phyloP scores from a whole-genome alignment of 1,284 basidiomycete species.

The Amylostereum areolatum region DNA sequence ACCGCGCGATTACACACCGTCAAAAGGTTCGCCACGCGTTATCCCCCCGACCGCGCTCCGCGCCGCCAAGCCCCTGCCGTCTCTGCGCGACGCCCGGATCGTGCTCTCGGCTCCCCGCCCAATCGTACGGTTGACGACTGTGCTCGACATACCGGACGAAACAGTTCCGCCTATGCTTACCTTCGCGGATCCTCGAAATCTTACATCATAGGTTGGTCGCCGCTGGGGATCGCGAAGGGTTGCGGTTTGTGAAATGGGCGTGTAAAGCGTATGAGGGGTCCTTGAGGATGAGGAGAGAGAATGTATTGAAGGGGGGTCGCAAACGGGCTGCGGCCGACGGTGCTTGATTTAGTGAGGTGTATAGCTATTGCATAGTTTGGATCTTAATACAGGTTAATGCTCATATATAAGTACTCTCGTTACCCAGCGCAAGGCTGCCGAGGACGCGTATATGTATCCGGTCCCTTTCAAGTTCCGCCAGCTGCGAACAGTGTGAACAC shows the following conservation, averaged over 20 bases:
- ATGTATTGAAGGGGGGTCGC: background rate
- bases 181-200: slow-evolving; percentile 57
- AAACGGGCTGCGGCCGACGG: too few relatives aligned
- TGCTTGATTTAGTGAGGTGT: too few relatives aligned
- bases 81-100: slow-evolving; percentile 49
- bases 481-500: too few relatives aligned
- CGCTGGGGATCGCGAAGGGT: slow-evolving; percentile 31
- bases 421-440: too few relatives aligned
- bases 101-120: slow-evolving; percentile 46
- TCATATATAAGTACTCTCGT: too few relatives aligned
- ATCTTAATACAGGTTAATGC: too few relatives aligned
- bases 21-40: slow-evolving; percentile 48
- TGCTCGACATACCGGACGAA: slow-evolving; percentile 55
- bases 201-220: slow-evolving; percentile 59
- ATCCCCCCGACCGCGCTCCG: slow-evolving; percentile 50
- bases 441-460: too few relatives aligned
- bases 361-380: too few relatives aligned
- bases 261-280: slow-evolving; percentile 63
- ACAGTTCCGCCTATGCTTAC: slow-evolving; percentile 61
- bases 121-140: slow-evolving; percentile 55
- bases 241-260: slow-evolving; percentile 61
- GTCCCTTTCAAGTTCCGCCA: too few relatives aligned
- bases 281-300: slow-evolving; percentile 50
- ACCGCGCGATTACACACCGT: slow-evolving; percentile 48
- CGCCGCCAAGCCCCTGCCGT: slow-evolving; percentile 29